Conservation (phyloP, 306 rosid genomes). For the Castanospermum australe region DNA sequence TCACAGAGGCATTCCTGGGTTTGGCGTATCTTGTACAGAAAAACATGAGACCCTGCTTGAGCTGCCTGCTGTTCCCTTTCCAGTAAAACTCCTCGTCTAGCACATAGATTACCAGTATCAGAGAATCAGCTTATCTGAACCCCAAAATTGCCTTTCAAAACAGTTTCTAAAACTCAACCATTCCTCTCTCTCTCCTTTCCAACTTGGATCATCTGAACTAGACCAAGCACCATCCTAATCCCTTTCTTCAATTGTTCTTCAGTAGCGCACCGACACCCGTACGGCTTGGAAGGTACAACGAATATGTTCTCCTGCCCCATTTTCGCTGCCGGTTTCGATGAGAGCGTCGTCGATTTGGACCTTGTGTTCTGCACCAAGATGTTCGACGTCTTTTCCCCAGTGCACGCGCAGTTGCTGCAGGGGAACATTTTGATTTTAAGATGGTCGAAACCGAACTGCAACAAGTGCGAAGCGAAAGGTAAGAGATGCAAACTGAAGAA, state of each 20-base stretch:
- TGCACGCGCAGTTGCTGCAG: rapidly evolving
- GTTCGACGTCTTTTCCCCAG: neutral
- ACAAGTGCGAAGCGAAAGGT: no score
- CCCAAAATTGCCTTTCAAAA: neutral
- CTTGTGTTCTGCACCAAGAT: neutral
- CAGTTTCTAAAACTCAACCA: neutral
- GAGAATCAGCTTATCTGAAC: neutral
- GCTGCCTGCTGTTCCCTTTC: neutral
- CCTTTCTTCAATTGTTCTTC: conserved; percentile 29
- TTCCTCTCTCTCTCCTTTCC: neutral
- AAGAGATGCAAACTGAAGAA: no score
- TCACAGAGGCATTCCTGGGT: neutral
- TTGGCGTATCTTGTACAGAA: neutral
- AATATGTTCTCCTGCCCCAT: conserved; percentile 16
- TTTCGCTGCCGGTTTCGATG: rapidly evolving
- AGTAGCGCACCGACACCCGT: neutral
- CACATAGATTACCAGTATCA: neutral
- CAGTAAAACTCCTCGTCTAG: neutral
- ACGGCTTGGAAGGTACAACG: no score
- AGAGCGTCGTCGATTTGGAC: neutral
- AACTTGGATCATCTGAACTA: no score
- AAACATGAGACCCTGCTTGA: neutral
- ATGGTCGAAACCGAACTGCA: neutral
- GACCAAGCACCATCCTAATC: no score
- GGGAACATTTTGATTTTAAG: no score